Percentiles rank a stretch among this genome's conserved stretches.
Evolutionary conservation across 2,329 filamentous ascomycete genomes (phyloP).

Genomic region (Fusarium nurragi): DNA sequence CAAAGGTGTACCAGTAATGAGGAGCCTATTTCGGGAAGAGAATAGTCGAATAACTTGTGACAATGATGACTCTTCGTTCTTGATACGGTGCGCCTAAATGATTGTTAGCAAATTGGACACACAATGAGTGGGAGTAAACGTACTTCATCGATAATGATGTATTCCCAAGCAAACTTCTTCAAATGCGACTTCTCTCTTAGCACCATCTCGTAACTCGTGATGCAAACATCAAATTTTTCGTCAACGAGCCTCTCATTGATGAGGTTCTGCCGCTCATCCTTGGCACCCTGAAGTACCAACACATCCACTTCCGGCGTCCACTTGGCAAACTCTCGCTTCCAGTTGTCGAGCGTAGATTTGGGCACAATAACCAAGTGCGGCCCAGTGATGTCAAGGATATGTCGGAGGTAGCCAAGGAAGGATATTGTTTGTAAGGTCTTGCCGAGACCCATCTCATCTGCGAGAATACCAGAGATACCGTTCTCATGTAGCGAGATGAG

Average conservation of each 20-base stretch:
- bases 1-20: slow-evolving; percentile 95
- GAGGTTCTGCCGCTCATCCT: slow-evolving; percentile 87
- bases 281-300: slow-evolving; percentile 90
- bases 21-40: slow-evolving; percentile 90
- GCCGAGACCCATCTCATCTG: slow-evolving; percentile 98
- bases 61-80: slow-evolving; percentile 97
- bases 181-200: slow-evolving; percentile 92
- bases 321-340: slow-evolving; percentile 90
- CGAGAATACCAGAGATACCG: slow-evolving; percentile 96
- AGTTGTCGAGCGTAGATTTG: slow-evolving; percentile 98
- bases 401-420: slow-evolving; percentile 93
- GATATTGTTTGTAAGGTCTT: slow-evolving; percentile 98
- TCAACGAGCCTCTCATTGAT: slow-evolving; percentile 93
- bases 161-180: slow-evolving; percentile 99
- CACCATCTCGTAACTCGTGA: slow-evolving; percentile 99
- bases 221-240: slow-evolving; percentile 96
- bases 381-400: slow-evolving; percentile 87
- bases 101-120: slow-evolving; percentile 25
- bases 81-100: slow-evolving; percentile 84
- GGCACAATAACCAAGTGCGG: slow-evolving; percentile 93
- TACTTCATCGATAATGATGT: slow-evolving; percentile 95
- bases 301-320: slow-evolving; percentile 98
- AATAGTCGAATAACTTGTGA: slow-evolving; percentile 97
- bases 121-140: not conserved
- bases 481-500: slow-evolving; percentile 97